phyloP scores from a whole-genome alignment of 306 rosid genomes.

The Ochetophila trinervis region DNA sequence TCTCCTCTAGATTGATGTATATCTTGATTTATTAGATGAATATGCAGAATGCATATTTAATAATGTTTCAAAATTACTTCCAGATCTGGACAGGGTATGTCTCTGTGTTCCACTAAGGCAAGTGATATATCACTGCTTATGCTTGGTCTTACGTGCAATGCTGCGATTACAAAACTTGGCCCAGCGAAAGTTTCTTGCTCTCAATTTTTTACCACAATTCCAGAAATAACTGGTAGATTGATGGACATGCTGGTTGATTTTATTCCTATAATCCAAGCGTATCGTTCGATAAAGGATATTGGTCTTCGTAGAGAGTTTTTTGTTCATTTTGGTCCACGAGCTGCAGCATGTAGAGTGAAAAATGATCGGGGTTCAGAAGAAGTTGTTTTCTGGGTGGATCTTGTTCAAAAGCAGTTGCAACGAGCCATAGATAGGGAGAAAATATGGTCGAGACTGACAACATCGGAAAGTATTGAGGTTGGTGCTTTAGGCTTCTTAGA shows the following conservation, averaged over 20 bases:
- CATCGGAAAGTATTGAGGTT: conserved; percentile 98
- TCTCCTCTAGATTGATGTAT: conserved; percentile 19
- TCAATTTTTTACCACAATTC: conserved; percentile 73
- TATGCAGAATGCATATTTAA: conserved; percentile 23
- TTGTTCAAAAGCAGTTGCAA: conserved; percentile 76
- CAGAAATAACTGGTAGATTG: conserved; percentile 82
- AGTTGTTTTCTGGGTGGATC: conserved; percentile 91
- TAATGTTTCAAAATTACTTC: conserved; percentile 26
- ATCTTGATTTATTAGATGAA: conserved; percentile 17
- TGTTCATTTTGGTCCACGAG: conserved; percentile 91
- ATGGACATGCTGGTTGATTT: conserved; percentile 85
- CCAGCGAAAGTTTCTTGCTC: conserved; percentile 81
- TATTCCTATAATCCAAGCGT: conserved; percentile 71
- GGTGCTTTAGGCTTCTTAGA: conserved; percentile 30
- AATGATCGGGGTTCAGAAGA: conserved; percentile 77
- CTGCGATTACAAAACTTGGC: conserved; percentile 82
- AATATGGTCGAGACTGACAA: conserved; percentile 94
- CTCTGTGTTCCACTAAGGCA: conserved; percentile 41
- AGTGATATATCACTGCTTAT: conserved; percentile 66
- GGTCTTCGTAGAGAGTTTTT: conserved; percentile 83
- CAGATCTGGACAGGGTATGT: conserved; percentile 59
- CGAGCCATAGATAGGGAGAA: conserved; percentile 87
- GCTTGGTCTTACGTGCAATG: conserved; percentile 82
- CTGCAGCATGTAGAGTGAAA: conserved; percentile 74
- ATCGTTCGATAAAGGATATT: conserved; percentile 66